These are phyloP conservation scores for Casaregolazyma lundiana DNA, from an alignment of 1,139 yeast species.

Conservation along the genomic window DNA sequence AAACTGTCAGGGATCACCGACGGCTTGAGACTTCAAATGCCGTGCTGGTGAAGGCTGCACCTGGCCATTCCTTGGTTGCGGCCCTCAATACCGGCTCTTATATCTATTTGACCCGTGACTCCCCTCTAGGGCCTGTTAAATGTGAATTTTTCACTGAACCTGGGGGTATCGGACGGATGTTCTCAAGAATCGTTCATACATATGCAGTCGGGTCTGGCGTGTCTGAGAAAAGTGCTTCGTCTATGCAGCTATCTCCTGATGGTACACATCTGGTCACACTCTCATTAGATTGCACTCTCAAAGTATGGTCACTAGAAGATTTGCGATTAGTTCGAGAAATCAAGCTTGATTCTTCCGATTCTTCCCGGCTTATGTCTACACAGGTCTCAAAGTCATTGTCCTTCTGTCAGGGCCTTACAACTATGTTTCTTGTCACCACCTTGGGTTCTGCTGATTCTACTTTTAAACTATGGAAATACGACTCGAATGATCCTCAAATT, in stretches of 20 bases:
- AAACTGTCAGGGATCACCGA: conserved; percentile 46
- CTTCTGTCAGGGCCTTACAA: conserved; percentile 43
- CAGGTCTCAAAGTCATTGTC: conserved; percentile 9
- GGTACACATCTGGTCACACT: conserved; percentile 23
- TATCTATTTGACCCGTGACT: conserved; percentile 49
- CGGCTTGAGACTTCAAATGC: conserved; percentile 70
- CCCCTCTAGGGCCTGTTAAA: conserved; percentile 23
- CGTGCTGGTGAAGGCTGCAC: conserved; percentile 47
- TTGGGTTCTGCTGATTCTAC: conserved; percentile 1
- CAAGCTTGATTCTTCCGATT: conserved; percentile 7
- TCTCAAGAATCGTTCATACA: neutral
- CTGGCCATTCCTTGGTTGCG: conserved; percentile 44
- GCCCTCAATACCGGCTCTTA: conserved; percentile 60
- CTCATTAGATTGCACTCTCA: conserved; percentile 28
- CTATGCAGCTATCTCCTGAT: conserved; percentile 20
- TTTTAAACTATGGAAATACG: conserved; percentile 41
- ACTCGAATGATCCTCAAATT: conserved; percentile 20
- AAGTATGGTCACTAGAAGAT: conserved; percentile 29
- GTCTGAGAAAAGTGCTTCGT: conserved; percentile 26
- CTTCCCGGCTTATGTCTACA: neutral
- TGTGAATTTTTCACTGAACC: conserved; percentile 23
- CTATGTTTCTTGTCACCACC: neutral
- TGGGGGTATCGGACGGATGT: conserved; percentile 10
- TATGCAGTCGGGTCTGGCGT: conserved; percentile 15
- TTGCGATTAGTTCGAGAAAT: conserved; percentile 16